Base-by-base conservation (phyloP, 106 monocot species). In the Posidonia australis region DNA sequence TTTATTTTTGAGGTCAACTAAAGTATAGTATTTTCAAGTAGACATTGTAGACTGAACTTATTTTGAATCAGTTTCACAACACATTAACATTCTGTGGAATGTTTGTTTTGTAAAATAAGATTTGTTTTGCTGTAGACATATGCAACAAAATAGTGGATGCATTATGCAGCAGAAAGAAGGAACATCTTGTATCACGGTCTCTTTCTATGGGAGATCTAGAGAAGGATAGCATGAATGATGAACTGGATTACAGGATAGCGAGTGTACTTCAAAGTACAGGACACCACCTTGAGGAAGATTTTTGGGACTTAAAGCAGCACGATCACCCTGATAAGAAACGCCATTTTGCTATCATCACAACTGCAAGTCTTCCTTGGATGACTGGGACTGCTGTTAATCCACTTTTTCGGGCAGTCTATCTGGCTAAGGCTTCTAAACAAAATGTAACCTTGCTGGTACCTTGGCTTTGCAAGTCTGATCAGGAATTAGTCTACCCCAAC, bases 301-400 rank as follows among this genome's bases (percentile, higher is more conserved):
- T 83, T 55, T 83, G 78, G 82, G 72, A 77, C 44, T 62, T 54
- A 19, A 27, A 31, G 55, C 83, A 80, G 48, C 48, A 63, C 28
- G 70, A 81, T 9, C 9, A 57, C 20, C 43, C 25, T 46, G 83
- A 83, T 9, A 69, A 71, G 16, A 91, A 83, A 68, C 78, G 79
- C 5, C 87, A 91, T 79, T 79, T 99, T 66, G 87, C 91, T 14
- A 99, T 99, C 44, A 83, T 99, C 22, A 91, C 98, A 55, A 99
- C 98, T 41, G 98, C 98, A 54, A 91, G 98, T 72, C 83, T 99
- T 28, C 98, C 98, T 52, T 99, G 98, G 98, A 85, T 99, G 91
- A 99, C 98, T 46, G 98, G 98, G 55, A 99, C 98, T 54, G 85
- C 98, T 64, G 88, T 92, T 20, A 99, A 99, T 71, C 98, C 98